Conservation (phyloP, 768 basidiomycete species). For the Tremella mesenterica region DNA sequence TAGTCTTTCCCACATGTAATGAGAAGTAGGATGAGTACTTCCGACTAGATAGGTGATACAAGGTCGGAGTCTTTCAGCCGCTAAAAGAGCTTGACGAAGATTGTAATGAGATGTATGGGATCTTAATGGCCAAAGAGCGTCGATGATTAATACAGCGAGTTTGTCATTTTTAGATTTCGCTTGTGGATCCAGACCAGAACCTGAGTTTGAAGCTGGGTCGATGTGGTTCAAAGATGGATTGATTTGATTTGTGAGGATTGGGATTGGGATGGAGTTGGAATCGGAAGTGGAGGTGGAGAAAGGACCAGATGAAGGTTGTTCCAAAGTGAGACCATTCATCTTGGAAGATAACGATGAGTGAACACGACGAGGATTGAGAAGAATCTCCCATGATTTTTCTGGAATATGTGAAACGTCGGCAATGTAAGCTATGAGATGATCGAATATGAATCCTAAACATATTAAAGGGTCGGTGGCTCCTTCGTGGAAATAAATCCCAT, state of each 20-base stretch:
- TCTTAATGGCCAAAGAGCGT: conserved; percentile 58
- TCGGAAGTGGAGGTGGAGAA: background rate
- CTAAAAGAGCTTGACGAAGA: conserved; percentile 54
- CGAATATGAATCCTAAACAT: conserved; percentile 46
- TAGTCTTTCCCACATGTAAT: conserved; percentile 67
- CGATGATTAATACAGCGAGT: conserved; percentile 60
- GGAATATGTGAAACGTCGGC: conserved; percentile 78
- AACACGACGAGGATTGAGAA: conserved; percentile 2
- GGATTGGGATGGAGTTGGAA: no score
- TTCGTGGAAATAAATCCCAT: conserved; percentile 40
- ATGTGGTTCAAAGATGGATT: background rate
- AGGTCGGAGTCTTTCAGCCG: conserved; percentile 56
- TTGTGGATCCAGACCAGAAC: conserved; percentile 11
- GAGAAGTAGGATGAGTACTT: conserved; percentile 65
- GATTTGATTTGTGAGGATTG: no score
- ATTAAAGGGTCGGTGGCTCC: conserved; percentile 35
- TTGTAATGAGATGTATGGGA: conserved; percentile 74
- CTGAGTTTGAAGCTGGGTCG: conserved; percentile 13
- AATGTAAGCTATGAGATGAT: conserved; percentile 63
- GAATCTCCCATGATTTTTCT: conserved; percentile 54
- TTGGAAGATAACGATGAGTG: no score
- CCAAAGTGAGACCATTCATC: no score
- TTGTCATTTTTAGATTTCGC: background rate
- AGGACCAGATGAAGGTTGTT: no score
- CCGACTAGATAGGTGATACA: conserved; percentile 63